Evolutionary conservation across 2,329 filamentous ascomycete species (phyloP), one percentile per base, ranked within the genome.

Genomic region (Cercospora citrullina): DNA sequence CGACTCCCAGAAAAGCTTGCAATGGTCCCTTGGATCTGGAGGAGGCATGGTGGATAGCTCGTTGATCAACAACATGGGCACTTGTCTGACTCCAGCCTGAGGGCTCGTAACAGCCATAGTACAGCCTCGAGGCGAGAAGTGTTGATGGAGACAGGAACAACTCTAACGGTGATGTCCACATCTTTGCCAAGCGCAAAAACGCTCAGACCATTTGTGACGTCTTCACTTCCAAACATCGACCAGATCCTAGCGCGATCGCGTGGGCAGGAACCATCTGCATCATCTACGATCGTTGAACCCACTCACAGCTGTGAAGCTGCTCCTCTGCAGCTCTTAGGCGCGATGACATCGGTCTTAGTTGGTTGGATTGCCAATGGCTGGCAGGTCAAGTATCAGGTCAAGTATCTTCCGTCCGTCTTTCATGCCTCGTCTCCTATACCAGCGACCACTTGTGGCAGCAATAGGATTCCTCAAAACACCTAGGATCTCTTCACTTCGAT

Each of bases 221-320:
- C 23, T 55, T 23, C 48, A 55, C 48, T 55, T 26, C 23, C 48
- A 30, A 55, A 55, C 48, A 55, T 55, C 48, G 48, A 30, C 48
- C 55, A 59, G 55, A 59, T 59, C 28, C 36, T 59, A 59, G 55
- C 55, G 55, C 28, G 55, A 59, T 59, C 55, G 55, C 30, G 28
- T 59, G 16, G 18, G 16, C 55, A 59, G 31, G 55, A 59, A 59
- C 55, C 55, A 59, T 59, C 30, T 31, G 55, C 55, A 36, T 33
- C 31, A 31, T 59, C 55, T 21, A 26, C 28, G 28, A 58, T 58
- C 55, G 12, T 26, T 14, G 21, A 23, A 53, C 12, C 48, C 48
- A 53, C 48, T 28, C 48, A 14, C 45, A 53, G 48, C 48, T 28
- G 23, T 53, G 23, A 53, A 55, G 55, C 55, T 59, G 16, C 28